Percentiles rank a stretch among this genome's conserved stretches.
Evolutionary conservation across 73 alveolate species (phyloP).

Genomic region (Paramecium tetraurelia): DNA sequence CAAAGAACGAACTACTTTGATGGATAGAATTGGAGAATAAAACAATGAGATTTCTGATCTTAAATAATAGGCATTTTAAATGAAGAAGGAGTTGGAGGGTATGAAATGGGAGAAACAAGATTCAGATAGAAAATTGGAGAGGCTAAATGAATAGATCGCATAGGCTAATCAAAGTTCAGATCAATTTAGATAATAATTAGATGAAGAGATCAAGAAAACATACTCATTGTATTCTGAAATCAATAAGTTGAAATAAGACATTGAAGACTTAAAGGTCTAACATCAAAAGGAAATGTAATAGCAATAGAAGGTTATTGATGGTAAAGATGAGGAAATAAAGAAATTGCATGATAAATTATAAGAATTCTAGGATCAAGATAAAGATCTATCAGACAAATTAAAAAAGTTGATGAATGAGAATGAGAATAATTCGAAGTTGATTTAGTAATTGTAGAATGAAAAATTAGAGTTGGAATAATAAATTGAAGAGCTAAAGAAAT

Average conservation of each 20-base stretch:
- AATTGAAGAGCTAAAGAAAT: not conserved
- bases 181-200: not conserved
- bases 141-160: not conserved
- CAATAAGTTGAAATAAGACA: not conserved
- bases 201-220: not conserved
- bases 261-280: not conserved
- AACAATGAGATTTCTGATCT: not conserved
- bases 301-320: not conserved
- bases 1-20: not conserved
- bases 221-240: not conserved
- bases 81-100: not conserved
- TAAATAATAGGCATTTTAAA: not conserved
- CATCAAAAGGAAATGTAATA: not conserved
- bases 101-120: not conserved
- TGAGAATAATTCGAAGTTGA: not conserved
- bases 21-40: not conserved
- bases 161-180: not conserved
- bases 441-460: not conserved
- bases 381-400: constrained; percentile 4
- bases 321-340: not conserved
- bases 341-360: not conserved
- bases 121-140: not conserved
- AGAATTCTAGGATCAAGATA: not conserved
- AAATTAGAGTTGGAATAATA: not conserved
- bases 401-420: not conserved